phyloP scores from a whole-genome alignment of 495 filamentous ascomycete species.

The Xylaria telfairii region DNA sequence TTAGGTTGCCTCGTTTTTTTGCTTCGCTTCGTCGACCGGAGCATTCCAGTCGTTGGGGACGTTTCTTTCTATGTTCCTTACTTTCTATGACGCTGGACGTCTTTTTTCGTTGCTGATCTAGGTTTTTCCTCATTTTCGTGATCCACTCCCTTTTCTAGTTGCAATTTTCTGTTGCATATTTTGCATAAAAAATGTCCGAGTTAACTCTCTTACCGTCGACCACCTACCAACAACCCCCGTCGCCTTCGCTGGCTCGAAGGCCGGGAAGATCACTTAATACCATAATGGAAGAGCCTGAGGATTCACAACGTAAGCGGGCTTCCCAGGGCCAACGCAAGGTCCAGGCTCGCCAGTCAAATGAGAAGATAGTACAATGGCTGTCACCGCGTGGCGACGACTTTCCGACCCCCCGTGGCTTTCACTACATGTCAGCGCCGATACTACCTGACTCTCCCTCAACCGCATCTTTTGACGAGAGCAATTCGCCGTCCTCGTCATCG shows the following conservation, averaged over 20 bases:
- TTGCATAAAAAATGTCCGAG: conserved; percentile 60
- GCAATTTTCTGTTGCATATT: conserved; percentile 35
- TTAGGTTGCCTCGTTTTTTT: conserved; percentile 44
- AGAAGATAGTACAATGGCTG: conserved; percentile 59
- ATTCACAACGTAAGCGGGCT: conserved; percentile 34
- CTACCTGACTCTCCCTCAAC: conserved; percentile 54
- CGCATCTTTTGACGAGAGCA: conserved; percentile 52
- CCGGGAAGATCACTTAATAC: conserved; percentile 79
- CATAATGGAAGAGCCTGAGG: conserved; percentile 70
- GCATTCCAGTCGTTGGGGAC: conserved; percentile 50
- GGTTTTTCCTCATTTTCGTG: conserved; percentile 26
- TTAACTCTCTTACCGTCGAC: conserved; percentile 62
- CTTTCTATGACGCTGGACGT: conserved; percentile 53
- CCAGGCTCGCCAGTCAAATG: conserved; percentile 51
- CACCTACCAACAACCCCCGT: conserved; percentile 64
- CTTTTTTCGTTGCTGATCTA: conserved; percentile 36
- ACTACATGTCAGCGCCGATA: conserved; percentile 63
- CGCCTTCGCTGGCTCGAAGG: conserved; percentile 69
- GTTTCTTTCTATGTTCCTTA: conserved; percentile 32
- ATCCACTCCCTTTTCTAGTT: conserved; percentile 26
- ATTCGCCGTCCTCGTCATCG: conserved; percentile 57
- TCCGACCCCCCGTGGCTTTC: conserved; percentile 63
- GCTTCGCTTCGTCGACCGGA: conserved; percentile 59
- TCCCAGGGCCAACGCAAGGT: conserved; percentile 38
- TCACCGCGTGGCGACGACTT: conserved; percentile 67